Percentiles rank a stretch among this genome's conserved stretches.
Evolutionary conservation across 179 eudicot genomes (phyloP).

Genomic region (Heliamphora pulchella): DNA sequence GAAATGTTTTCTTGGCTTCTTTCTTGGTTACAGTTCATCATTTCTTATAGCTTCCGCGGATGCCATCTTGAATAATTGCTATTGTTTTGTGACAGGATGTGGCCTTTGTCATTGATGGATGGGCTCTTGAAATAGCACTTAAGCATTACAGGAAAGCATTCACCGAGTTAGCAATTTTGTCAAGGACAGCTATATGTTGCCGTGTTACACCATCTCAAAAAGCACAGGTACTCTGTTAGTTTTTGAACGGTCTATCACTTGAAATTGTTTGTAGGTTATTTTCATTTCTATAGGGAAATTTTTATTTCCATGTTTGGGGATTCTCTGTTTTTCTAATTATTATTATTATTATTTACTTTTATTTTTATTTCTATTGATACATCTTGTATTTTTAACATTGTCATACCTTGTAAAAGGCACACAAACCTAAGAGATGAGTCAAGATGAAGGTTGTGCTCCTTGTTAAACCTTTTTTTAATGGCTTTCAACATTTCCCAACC

Average conservation of each 20-base stretch:
- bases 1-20: background rate
- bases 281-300: background rate
- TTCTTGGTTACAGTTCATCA: background rate
- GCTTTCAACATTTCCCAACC: background rate
- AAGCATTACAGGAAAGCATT: slow-evolving; percentile 64
- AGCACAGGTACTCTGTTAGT: slow-evolving; percentile 65
- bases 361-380: background rate
- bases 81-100: slow-evolving; percentile 54
- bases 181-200: slow-evolving; percentile 94
- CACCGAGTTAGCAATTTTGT: slow-evolving; percentile 80
- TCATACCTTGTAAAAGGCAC: background rate
- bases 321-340: too few species aligned
- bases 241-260: background rate
- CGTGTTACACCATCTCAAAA: slow-evolving; percentile 99
- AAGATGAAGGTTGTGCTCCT: background rate
- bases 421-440: background rate
- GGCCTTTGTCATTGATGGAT: slow-evolving; percentile 96
- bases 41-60: slow-evolving; percentile 1
- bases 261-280: background rate
- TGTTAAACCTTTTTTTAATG: background rate
- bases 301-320: background rate
- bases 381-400: too few species aligned
- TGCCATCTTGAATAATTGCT: background rate
- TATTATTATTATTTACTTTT: background rate
- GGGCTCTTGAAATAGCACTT: slow-evolving; percentile 96